Evolutionary conservation across 1,139 yeast species (phyloP).

Genomic region (Candida labiduridarum): DNA sequence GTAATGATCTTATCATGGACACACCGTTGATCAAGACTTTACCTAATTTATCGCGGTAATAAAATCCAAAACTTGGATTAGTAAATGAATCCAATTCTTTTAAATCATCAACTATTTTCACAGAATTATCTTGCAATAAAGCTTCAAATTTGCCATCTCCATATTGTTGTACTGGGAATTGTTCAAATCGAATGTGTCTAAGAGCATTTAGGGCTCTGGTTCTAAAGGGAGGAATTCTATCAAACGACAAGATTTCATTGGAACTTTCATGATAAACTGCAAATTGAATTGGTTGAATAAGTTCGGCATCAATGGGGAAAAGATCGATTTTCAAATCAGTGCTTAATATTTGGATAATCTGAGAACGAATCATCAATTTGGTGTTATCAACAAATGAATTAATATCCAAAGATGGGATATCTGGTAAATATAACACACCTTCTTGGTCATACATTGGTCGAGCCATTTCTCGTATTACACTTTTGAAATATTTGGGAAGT

Average conservation of each 20-base stretch:
- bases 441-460: conserved; percentile 11
- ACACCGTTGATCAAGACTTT: conserved; percentile 5
- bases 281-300: conserved; percentile 7
- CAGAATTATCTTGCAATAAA: conserved; percentile 3
- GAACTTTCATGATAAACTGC: conserved; percentile 10
- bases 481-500: conserved; percentile 10
- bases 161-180: conserved; percentile 4
- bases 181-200: conserved; percentile 10
- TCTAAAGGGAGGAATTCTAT: conserved; percentile 6
- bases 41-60: conserved; percentile 3
- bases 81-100: conserved; percentile 4
- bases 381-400: conserved; percentile 6
- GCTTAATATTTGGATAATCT: conserved; percentile 5
- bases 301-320: conserved; percentile 8
- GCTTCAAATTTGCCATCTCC: conserved; percentile 5
- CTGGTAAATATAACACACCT: conserved; percentile 8
- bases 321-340: conserved; percentile 2
- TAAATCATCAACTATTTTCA: neutral
- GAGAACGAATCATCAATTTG: conserved; percentile 6
- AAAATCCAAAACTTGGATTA: conserved; percentile 7
- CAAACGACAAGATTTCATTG: conserved; percentile 9
- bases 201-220: conserved; percentile 8
- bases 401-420: conserved; percentile 3
- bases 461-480: conserved; percentile 12
- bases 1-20: conserved; percentile 6